A percentile compares a stretch with the other conserved stretches of the same genome.
Conservation (phyloP, 345 rosid genomes). For the Schrenkiella parvula region DNA sequence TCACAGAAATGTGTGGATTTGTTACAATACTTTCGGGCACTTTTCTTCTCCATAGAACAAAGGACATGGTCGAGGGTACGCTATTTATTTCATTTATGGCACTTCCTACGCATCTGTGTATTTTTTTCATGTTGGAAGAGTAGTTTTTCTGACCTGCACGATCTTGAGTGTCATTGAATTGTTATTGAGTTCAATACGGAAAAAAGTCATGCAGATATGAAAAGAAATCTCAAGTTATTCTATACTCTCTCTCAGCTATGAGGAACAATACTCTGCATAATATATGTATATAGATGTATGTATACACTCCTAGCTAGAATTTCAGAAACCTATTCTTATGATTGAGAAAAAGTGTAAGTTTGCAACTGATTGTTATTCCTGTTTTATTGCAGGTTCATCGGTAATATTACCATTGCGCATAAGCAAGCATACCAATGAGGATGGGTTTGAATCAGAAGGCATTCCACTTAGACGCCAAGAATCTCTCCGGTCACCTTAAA, state of each 20-base stretch:
- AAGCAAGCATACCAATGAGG: constrained; percentile 46
- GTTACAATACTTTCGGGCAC: constrained; percentile 81
- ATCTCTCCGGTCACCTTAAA: constrained; percentile 35
- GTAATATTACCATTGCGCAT: constrained; percentile 35
- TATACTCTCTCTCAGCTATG: background rate
- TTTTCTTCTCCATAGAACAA: constrained; percentile 81
- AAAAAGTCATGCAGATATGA: background rate
- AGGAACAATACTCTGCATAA: background rate
- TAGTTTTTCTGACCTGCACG: background rate
- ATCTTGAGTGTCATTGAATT: background rate
- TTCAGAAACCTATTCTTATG: background rate
- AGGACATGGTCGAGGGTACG: constrained; percentile 74
- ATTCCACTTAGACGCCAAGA: constrained; percentile 59
- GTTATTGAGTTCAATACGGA: background rate
- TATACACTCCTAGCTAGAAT: constrained; percentile 2
- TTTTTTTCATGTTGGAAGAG: background rate
- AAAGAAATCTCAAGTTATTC: background rate
- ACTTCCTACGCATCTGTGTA: background rate
- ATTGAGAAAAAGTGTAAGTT: background rate
- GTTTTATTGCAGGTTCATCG: constrained; percentile 44
- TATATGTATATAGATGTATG: background rate
- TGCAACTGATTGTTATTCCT: constrained; percentile 5
- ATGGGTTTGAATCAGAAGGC: constrained; percentile 42
- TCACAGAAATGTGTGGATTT: constrained; percentile 80
- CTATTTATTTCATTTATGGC: background rate